Percentiles rank a stretch among this genome's conserved stretches.
Conservation (phyloP, 2,329 filamentous ascomycete species). For the Stenocarpella maydis region DNA sequence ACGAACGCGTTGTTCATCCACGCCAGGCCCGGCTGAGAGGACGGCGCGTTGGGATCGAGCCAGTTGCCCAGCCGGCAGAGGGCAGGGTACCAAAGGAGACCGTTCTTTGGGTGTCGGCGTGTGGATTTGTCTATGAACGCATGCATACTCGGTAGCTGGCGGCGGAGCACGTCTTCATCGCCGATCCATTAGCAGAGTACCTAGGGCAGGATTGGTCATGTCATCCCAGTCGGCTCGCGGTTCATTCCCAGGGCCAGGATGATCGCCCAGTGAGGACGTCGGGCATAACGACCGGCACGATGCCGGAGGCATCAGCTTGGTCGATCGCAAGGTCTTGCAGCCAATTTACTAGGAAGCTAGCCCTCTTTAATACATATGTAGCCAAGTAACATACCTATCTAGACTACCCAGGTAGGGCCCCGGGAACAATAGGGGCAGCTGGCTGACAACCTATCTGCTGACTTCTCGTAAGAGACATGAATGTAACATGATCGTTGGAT, state of each 20-base stretch:
- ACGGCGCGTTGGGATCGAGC: constrained; percentile 51
- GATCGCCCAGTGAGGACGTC: constrained; percentile 41
- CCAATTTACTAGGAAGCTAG: constrained; percentile 59
- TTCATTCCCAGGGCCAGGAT: constrained; percentile 24
- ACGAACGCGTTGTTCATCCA: constrained; percentile 47
- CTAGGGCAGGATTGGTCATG: constrained; percentile 43
- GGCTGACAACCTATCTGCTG: neutral
- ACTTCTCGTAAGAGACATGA: neutral
- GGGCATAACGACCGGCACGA: constrained; percentile 45
- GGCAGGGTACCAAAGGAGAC: constrained; percentile 45
- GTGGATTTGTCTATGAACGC: constrained; percentile 43
- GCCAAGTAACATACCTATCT: neutral
- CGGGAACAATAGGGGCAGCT: neutral
- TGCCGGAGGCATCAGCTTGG: constrained; percentile 44
- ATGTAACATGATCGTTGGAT: neutral
- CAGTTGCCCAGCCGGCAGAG: constrained; percentile 50
- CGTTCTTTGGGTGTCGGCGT: constrained; percentile 37
- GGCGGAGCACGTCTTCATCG: constrained; percentile 41
- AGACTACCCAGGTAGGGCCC: too few relatives aligned
- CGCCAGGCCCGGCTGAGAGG: constrained; percentile 43
- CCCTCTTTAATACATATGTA: neutral
- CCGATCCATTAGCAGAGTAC: constrained; percentile 43
- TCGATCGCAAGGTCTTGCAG: constrained; percentile 53
- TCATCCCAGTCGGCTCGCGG: constrained; percentile 48
- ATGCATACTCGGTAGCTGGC: constrained; percentile 43